phyloP scores from a whole-genome alignment of 2,329 filamentous ascomycete genomes.

The Verticillium albo-atrum region DNA sequence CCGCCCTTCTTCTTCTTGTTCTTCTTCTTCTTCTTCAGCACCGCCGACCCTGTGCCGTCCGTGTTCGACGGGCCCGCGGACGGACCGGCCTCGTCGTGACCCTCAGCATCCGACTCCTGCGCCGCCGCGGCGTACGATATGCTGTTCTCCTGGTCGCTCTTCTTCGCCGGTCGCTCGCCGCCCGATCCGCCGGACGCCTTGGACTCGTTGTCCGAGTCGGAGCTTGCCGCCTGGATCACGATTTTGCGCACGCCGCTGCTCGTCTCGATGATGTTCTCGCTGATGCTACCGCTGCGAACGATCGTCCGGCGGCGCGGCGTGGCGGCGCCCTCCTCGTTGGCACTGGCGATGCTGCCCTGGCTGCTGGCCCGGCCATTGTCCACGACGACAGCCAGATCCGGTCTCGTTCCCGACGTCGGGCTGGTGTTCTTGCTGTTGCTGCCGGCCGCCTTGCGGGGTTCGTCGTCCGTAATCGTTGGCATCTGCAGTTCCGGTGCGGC shows the following conservation, averaged over 20 bases:
- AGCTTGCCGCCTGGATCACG: conserved; percentile 13
- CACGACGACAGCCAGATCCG: conserved; percentile 7
- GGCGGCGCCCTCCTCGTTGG: conserved; percentile 4
- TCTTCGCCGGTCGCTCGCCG: neutral
- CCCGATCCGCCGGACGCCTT: conserved; percentile 7
- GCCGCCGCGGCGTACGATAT: neutral
- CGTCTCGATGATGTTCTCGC: conserved; percentile 13
- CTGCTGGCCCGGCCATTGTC: conserved; percentile 7
- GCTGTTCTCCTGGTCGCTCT: conserved; percentile 4
- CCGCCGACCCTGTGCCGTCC: conserved; percentile 8
- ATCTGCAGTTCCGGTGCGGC: neutral
- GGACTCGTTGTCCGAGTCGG: conserved; percentile 11
- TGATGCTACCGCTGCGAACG: conserved; percentile 15
- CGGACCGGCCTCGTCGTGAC: neutral
- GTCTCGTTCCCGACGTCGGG: conserved; percentile 2
- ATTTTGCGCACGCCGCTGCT: conserved; percentile 13
- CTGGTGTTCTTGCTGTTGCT: neutral
- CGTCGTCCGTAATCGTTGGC: conserved; percentile 5
- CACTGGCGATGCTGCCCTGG: conserved; percentile 5
- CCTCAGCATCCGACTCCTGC: conserved; percentile 7
- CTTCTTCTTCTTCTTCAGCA: conserved; percentile 23
- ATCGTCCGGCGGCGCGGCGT: conserved; percentile 9
- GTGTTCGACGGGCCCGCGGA: conserved; percentile 8
- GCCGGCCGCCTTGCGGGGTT: neutral
- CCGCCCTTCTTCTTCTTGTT: conserved; percentile 35